Conservation (phyloP, 768 basidiomycete species). For the Auriscalpium vulgare region DNA sequence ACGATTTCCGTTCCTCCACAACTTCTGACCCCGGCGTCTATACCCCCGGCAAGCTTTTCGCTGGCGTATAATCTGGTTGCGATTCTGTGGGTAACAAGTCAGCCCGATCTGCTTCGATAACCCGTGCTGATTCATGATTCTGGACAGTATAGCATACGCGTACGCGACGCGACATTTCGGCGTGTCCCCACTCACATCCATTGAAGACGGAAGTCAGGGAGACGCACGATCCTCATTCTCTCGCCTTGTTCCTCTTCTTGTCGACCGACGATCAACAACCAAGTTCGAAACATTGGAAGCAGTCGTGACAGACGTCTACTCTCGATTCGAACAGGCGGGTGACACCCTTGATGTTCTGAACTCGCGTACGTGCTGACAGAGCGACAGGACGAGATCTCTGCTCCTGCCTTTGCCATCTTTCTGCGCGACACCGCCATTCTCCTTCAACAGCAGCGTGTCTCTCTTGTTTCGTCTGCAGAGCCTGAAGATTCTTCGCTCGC, state of each 20-base stretch:
- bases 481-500: conserved; percentile 15
- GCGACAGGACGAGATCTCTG: conserved; percentile 21
- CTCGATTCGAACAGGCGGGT: conserved; percentile 50
- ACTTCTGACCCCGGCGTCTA: conserved; percentile 29
- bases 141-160: conserved; percentile 57
- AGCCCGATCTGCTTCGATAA: not conserved
- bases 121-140: not conserved
- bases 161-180: conserved; percentile 58
- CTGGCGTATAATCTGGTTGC: conserved; percentile 66
- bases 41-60: conserved; percentile 23
- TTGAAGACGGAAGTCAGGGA: conserved; percentile 23
- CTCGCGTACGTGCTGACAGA: not conserved
- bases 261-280: conserved; percentile 49
- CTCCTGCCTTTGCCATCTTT: conserved; percentile 42
- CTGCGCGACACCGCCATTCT: conserved; percentile 48
- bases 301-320: conserved; percentile 58
- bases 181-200: conserved; percentile 45
- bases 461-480: conserved; percentile 9
- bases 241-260: conserved; percentile 55
- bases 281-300: conserved; percentile 42
- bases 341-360: not conserved
- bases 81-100: conserved; percentile 44
- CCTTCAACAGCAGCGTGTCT: conserved; percentile 37
- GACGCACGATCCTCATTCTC: conserved; percentile 44
- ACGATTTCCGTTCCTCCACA: conserved; percentile 36